A percentile compares a stretch with the other conserved stretches of the same genome.
Conservation (phyloP, 2,329 filamentous ascomycete species). For the Aspergillus hortae region DNA sequence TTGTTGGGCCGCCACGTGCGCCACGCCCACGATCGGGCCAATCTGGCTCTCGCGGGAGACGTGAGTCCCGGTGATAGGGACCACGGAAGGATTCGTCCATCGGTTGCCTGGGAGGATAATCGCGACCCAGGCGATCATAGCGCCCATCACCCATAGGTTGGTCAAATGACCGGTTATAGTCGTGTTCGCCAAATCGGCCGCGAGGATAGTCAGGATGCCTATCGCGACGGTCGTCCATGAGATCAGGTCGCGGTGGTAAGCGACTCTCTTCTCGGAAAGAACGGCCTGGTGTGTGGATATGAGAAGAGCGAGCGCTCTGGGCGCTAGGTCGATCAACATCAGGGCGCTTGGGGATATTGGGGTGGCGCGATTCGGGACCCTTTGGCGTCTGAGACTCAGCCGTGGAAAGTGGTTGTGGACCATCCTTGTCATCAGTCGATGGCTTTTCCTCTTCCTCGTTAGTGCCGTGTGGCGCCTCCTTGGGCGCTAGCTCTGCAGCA, state of each 20-base stretch:
- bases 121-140: slow-evolving; percentile 38
- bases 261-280: slow-evolving; percentile 35
- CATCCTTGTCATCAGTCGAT: slow-evolving; percentile 8
- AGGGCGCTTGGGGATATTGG: slow-evolving; percentile 36
- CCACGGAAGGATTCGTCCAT: slow-evolving; percentile 40
- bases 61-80: slow-evolving; percentile 32
- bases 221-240: slow-evolving; percentile 37
- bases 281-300: slow-evolving; percentile 37
- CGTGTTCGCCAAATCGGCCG: slow-evolving; percentile 35
- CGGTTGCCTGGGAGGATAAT: slow-evolving; percentile 29
- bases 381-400: slow-evolving; percentile 24
- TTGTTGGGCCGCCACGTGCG: slow-evolving; percentile 24
- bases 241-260: slow-evolving; percentile 36
- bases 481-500: slow-evolving; percentile 1
- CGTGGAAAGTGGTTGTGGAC: slow-evolving; percentile 14
- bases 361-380: slow-evolving; percentile 25
- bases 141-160: slow-evolving; percentile 29
- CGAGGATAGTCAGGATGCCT: slow-evolving; percentile 37
- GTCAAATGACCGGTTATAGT: slow-evolving; percentile 36
- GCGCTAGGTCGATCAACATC: slow-evolving; percentile 32
- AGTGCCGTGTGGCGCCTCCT: slow-evolving; percentile 1
- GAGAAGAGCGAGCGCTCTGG: slow-evolving; percentile 25
- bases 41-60: slow-evolving; percentile 34
- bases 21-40: slow-evolving; percentile 33
- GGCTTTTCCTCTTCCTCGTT: slow-evolving; percentile 6